Base-by-base conservation (phyloP, 2,329 filamentous ascomycete species). In the Claviceps purpurea region DNA sequence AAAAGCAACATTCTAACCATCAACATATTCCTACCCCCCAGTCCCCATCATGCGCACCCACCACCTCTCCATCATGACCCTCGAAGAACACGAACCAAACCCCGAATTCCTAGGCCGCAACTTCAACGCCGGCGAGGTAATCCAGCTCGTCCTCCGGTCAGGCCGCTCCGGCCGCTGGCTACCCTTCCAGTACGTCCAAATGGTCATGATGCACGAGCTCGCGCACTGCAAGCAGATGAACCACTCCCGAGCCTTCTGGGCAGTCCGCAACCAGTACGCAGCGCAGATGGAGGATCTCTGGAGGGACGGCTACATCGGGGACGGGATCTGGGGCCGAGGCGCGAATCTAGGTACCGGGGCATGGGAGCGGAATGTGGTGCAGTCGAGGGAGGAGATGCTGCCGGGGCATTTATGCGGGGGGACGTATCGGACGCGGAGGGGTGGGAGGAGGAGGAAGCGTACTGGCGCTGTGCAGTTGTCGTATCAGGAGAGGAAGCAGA, bases 201-300 rank as follows among this genome's bases (percentile, higher is more conserved):
- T 93, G 86, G 87, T 94, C 58, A 94, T 95, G 89, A 90, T 94
- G 80, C 89, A 95, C 64, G 87, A 93, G 71, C 72, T 94, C 34
- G 88, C 88, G 3, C 88, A 94, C 65, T 90, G 86, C 73, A 85
- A 87, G 65, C 84, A 95, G 64, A 95, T 95, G 89, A 94, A 95
- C 65, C 89, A 95, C 64, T 85, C 82, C 1, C 76, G 79, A 52
- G 81, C 79, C 2, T 95, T 95, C 61, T 95, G 89, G 88, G 77
- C 78, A 10, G 84, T 90, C 18, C 74, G 88, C 47, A 86, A 93
- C 65, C 69, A 73, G 43, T 93, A 86, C 62, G 83, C 86, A 1
- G 74, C 73, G 8, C 77, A 88, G 52, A 81, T 95, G 78, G 78
- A 81, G 56, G 73, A 59, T 1, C 70, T 95, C 1, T 93, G 87